phyloP scores from a whole-genome alignment of 163 green algal genomes.

The Scenedesmus sp. region DNA sequence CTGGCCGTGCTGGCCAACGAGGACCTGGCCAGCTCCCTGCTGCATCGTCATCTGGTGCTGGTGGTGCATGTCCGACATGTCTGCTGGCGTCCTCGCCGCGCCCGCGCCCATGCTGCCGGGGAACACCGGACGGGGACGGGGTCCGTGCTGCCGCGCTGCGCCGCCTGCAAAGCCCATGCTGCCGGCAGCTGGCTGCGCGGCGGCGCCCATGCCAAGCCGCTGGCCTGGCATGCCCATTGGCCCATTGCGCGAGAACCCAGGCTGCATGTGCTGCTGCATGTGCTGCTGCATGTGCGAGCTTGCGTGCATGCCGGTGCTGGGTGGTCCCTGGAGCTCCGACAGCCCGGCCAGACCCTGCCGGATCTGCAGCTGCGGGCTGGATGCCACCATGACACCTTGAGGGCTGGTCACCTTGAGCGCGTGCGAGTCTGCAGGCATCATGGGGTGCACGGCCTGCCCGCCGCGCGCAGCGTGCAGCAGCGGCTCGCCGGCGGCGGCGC shows the following conservation, averaged over 20 bases:
- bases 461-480: not conserved
- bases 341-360: not conserved
- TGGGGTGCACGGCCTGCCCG: not conserved
- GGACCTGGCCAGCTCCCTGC: not conserved
- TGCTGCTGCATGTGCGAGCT: not conserved
- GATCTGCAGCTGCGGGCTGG: not conserved
- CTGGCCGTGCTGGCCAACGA: not conserved
- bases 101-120: not conserved
- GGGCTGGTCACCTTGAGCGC: not conserved
- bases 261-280: constrained; percentile 14
- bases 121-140: not conserved
- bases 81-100: not conserved
- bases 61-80: not conserved
- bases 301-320: not conserved
- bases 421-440: not conserved
- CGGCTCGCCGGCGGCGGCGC: not conserved
- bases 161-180: not conserved
- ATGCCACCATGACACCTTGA: not conserved
- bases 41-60: not conserved
- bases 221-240: not conserved
- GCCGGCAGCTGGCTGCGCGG: not conserved
- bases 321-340: not conserved
- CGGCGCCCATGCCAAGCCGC: not conserved
- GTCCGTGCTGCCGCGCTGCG: not conserved
- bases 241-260: not conserved